Evolutionary conservation across 1,139 yeast species (phyloP).

Genomic region (Candida dubliniensis): DNA sequence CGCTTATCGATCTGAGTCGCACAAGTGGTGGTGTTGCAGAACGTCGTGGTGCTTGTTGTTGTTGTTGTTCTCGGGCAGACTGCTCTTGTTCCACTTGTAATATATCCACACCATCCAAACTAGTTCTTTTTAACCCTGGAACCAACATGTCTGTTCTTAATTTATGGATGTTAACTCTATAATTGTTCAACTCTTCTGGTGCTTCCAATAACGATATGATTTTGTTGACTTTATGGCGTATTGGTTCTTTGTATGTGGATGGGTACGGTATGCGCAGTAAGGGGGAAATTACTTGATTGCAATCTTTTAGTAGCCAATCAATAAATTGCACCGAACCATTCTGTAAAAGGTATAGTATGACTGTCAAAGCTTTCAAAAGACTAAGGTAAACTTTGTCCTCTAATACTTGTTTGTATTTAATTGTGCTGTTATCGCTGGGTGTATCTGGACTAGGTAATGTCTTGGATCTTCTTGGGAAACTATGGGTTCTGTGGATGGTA

Average conservation of each 20-base stretch:
- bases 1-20: slow-evolving; percentile 1
- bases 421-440: not conserved
- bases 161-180: slow-evolving; percentile 38
- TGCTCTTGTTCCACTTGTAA: slow-evolving; percentile 11
- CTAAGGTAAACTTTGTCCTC: slow-evolving; percentile 10
- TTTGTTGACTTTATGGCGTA: slow-evolving; percentile 30
- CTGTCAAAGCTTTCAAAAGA: slow-evolving; percentile 36
- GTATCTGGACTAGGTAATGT: slow-evolving; percentile 3
- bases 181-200: slow-evolving; percentile 24
- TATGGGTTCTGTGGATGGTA: not conserved
- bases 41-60: not conserved
- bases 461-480: slow-evolving; percentile 10
- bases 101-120: slow-evolving; percentile 14
- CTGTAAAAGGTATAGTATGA: slow-evolving; percentile 37
- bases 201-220: slow-evolving; percentile 31
- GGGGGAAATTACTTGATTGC: slow-evolving; percentile 7
- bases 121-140: slow-evolving; percentile 31
- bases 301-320: slow-evolving; percentile 25
- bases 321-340: slow-evolving; percentile 39
- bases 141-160: slow-evolving; percentile 41
- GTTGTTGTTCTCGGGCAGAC: not conserved
- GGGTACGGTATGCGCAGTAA: slow-evolving; percentile 10
- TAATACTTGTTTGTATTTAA: slow-evolving; percentile 5
- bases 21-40: slow-evolving; percentile 1
- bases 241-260: slow-evolving; percentile 19